Percentiles rank a stretch among this genome's conserved stretches.
Evolutionary conservation across 2,329 filamentous ascomycete species (phyloP).

Genomic region (Cercospora canescens): DNA sequence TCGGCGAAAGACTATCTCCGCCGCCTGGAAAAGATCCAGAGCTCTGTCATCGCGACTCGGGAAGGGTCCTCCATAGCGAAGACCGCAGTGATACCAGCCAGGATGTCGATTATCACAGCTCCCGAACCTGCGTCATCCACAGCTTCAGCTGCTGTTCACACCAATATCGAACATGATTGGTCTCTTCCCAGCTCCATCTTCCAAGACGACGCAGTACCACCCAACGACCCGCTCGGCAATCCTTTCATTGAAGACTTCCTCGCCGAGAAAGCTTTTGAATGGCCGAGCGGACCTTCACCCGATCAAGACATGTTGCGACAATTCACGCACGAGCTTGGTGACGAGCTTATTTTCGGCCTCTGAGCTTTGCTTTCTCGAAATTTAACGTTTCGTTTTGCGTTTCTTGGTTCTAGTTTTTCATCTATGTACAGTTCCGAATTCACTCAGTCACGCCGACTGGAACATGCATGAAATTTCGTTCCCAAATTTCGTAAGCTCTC

Average conservation of each 20-base stretch:
- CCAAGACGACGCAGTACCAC: constrained; percentile 7
- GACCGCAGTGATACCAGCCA: background rate
- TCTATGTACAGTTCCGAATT: background rate
- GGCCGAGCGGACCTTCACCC: constrained; percentile 20
- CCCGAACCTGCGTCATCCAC: background rate
- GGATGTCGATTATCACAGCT: background rate
- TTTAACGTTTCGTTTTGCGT: no score
- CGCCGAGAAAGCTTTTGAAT: constrained; percentile 24
- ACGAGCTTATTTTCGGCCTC: constrained; percentile 16
- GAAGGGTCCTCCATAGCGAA: background rate
- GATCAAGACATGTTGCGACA: constrained; percentile 20
- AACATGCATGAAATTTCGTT: background rate
- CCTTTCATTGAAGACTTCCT: constrained; percentile 26
- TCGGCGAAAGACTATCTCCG: constrained; percentile 45
- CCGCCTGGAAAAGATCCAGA: constrained; percentile 39
- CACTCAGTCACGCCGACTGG: background rate
- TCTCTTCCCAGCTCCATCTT: constrained; percentile 2
- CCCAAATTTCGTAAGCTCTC: background rate
- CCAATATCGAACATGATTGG: background rate
- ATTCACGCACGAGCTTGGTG: constrained; percentile 22
- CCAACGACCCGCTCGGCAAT: constrained; percentile 22
- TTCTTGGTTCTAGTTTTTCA: background rate
- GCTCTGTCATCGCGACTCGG: background rate
- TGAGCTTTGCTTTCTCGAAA: background rate
- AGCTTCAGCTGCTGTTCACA: background rate